Conservation (phyloP, 208 protist genomes). For the Leishmania martiniquensis region DNA sequence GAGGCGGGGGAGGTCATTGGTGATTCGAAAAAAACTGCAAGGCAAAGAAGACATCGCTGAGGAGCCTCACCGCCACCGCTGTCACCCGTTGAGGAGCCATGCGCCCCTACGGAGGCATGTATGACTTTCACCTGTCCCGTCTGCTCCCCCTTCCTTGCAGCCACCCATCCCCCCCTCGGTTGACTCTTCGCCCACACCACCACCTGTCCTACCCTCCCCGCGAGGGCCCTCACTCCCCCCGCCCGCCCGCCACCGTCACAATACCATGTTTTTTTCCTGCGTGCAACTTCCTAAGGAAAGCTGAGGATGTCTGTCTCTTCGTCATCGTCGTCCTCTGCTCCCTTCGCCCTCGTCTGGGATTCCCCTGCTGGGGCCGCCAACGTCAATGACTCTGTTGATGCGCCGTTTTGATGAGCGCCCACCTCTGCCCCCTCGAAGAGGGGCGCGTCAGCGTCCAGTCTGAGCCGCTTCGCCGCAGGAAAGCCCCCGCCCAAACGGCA, state of each 20-base stretch:
- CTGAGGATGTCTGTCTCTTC: constrained; percentile 17
- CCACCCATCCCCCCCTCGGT: background rate
- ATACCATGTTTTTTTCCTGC: background rate
- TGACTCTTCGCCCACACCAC: too few species aligned
- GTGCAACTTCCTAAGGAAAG: background rate
- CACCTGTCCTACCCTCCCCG: background rate
- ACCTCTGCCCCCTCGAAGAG: background rate
- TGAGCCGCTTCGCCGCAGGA: constrained; percentile 26
- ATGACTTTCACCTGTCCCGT: background rate
- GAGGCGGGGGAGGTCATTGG: background rate
- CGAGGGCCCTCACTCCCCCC: background rate
- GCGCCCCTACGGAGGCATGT: background rate
- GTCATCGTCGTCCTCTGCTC: background rate
- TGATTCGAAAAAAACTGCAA: background rate
- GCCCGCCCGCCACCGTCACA: background rate
- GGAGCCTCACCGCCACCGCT: background rate
- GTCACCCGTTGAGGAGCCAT: background rate
- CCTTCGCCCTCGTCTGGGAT: background rate
- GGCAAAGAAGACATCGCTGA: too few species aligned
- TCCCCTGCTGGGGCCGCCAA: background rate
- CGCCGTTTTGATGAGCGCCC: background rate
- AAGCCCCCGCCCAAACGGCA: background rate
- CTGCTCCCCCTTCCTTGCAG: too few species aligned
- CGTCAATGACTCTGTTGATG: constrained; percentile 2
- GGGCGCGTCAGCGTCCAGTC: constrained; percentile 4